These are phyloP conservation scores for Metschnikowia colocasiae DNA, from an alignment of 805 yeast species.

Conservation along the genomic window DNA sequence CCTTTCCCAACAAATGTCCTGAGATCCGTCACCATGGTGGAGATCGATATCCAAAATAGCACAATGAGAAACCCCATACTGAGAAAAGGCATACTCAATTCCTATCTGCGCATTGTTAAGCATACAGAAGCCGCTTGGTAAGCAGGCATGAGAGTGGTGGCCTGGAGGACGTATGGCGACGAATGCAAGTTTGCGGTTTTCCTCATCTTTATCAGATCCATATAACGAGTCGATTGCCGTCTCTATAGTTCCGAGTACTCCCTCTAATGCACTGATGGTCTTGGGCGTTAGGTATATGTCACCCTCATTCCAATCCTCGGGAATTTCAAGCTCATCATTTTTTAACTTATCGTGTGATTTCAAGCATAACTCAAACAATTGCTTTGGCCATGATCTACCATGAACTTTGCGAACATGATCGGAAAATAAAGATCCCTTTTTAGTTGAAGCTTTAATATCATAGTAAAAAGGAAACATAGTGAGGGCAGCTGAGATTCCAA, in stretches of 20 bases:
- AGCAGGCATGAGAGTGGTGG: slow-evolving; percentile 77
- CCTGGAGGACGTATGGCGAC: slow-evolving; percentile 80
- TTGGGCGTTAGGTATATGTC: slow-evolving; percentile 70
- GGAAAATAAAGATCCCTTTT: slow-evolving; percentile 46
- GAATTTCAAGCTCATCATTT: slow-evolving; percentile 63
- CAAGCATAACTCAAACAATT: slow-evolving; percentile 53
- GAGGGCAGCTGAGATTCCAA: slow-evolving; percentile 74
- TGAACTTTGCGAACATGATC: slow-evolving; percentile 68
- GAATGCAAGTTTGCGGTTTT: slow-evolving; percentile 47
- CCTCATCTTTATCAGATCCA: slow-evolving; percentile 15
- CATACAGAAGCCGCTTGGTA: slow-evolving; percentile 83
- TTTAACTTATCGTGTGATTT: slow-evolving; percentile 54
- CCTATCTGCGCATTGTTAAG: slow-evolving; percentile 80
- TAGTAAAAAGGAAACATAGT: slow-evolving; percentile 63
- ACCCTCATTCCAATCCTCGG: slow-evolving; percentile 77
- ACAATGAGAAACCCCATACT: slow-evolving; percentile 69
- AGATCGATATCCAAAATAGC: slow-evolving; percentile 79
- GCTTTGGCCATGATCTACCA: slow-evolving; percentile 68
- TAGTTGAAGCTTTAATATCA: slow-evolving; percentile 44
- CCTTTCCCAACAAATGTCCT: slow-evolving; percentile 79
- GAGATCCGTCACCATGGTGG: slow-evolving; percentile 89
- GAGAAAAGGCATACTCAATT: slow-evolving; percentile 66
- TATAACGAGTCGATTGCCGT: slow-evolving; percentile 55
- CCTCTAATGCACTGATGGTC: slow-evolving; percentile 68
- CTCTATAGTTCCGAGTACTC: slow-evolving; percentile 75